These are phyloP conservation scores for Berkeleyomyces basicola DNA, from an alignment of 2,329 filamentous ascomycete genomes.

Conservation along the genomic window DNA sequence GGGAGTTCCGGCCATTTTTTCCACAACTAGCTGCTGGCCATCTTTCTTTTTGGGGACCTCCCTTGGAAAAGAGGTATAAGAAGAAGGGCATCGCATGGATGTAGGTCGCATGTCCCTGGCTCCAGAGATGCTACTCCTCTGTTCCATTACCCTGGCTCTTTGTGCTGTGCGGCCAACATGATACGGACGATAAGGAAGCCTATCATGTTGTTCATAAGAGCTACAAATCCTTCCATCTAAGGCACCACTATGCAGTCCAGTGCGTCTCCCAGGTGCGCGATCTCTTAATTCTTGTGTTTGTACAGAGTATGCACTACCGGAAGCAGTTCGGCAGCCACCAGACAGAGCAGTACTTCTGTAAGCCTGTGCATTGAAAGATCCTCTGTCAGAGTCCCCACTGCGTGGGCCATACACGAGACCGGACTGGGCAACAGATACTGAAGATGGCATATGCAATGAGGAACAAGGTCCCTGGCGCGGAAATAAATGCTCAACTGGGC, in stretches of 20 bases:
- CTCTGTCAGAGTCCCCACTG: background rate
- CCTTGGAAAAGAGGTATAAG: background rate
- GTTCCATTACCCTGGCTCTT: background rate
- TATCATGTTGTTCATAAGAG: slow-evolving; percentile 3
- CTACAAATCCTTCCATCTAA: background rate
- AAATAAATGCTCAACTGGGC: background rate
- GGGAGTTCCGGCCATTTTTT: background rate
- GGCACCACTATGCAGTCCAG: background rate
- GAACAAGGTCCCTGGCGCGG: background rate
- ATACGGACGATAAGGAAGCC: background rate
- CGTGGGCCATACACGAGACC: background rate
- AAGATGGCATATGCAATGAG: slow-evolving; percentile 4
- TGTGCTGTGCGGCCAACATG: slow-evolving; percentile 2
- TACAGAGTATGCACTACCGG: background rate
- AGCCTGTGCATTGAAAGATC: background rate
- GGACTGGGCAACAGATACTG: background rate
- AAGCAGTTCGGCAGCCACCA: background rate
- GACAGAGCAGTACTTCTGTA: background rate
- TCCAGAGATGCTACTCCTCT: background rate
- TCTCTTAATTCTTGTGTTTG: background rate
- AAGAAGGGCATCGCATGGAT: background rate
- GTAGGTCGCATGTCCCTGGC: background rate
- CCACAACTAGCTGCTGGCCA: background rate
- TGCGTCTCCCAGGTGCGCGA: background rate
- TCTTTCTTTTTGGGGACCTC: background rate